phyloP scores from a whole-genome alignment of 1,284 basidiomycete species.

The Athelia psychrophila region DNA sequence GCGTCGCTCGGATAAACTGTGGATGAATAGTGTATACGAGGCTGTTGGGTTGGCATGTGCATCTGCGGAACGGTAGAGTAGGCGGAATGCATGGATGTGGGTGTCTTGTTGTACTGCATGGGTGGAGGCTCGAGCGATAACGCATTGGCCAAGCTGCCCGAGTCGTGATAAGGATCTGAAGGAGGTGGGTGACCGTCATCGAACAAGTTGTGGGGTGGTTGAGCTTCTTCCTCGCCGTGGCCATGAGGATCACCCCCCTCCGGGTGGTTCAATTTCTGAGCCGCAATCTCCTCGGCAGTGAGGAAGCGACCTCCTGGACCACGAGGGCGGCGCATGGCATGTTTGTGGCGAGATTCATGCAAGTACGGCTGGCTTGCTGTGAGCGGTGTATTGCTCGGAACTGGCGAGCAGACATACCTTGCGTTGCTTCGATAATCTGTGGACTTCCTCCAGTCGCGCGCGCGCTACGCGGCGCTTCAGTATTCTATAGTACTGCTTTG shows the following conservation, averaged over 20 bases:
- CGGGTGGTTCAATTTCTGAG: constrained; percentile 52
- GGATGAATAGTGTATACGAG: constrained; percentile 42
- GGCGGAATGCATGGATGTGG: neutral
- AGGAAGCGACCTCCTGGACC: constrained; percentile 97
- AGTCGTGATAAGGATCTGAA: neutral
- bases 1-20: constrained; percentile 36
- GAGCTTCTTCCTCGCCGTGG: constrained; percentile 11
- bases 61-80: constrained; percentile 20
- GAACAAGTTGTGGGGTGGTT: neutral
- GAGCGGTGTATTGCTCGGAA: constrained; percentile 4
- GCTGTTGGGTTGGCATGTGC: constrained; percentile 67
- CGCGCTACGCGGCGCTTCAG: constrained; percentile 88
- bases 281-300: constrained; percentile 90
- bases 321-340: constrained; percentile 94
- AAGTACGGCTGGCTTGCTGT: constrained; percentile 76
- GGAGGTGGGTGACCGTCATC: constrained; percentile 10
- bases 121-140: constrained; percentile 1
- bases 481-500: constrained; percentile 96
- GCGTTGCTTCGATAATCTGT: constrained; percentile 85
- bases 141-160: constrained; percentile 1
- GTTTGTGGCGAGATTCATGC: constrained; percentile 96
- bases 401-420: constrained; percentile 56
- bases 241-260: constrained; percentile 26
- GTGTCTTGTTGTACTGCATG: constrained; percentile 20
- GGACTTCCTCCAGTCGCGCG: constrained; percentile 88